Conservation (phyloP, 108 stramenopile genomes). For the Cylindrotheca fusiformis region DNA sequence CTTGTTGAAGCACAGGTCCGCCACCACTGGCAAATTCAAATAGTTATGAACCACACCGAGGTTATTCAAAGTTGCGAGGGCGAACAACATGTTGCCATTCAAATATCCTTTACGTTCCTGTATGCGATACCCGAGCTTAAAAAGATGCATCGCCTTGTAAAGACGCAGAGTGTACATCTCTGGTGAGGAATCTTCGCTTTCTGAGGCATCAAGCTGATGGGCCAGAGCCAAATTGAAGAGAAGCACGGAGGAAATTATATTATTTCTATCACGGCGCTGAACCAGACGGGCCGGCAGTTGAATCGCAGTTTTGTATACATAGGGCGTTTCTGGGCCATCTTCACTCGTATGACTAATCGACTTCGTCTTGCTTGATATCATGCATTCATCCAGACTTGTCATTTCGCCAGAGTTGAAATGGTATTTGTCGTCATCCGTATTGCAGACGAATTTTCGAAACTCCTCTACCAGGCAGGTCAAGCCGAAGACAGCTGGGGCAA, state of each 20-base stretch:
- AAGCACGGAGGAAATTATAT: not conserved
- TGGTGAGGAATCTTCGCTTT: not conserved
- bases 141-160: slow-evolving; percentile 20
- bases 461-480: not conserved
- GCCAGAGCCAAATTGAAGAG: not conserved
- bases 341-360: not conserved
- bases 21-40: slow-evolving; percentile 1
- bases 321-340: too few species aligned
- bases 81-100: slow-evolving; percentile 5
- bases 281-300: not conserved
- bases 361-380: not conserved
- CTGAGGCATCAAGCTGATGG: not conserved
- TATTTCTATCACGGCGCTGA: not conserved
- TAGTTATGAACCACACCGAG: slow-evolving; percentile 23
- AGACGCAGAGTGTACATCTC: not conserved
- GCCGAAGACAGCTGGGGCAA: not conserved
- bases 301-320: not conserved
- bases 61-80: slow-evolving; percentile 30
- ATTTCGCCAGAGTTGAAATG: too few species aligned
- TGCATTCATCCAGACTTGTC: not conserved
- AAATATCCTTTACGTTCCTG: slow-evolving; percentile 9
- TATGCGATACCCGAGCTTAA: slow-evolving; percentile 22
- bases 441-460: not conserved
- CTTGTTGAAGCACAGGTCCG: slow-evolving; percentile 20
- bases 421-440: not conserved